phyloP scores from a whole-genome alignment of 2,329 filamentous ascomycete species.

The Ceratocystis diversiconidia region DNA sequence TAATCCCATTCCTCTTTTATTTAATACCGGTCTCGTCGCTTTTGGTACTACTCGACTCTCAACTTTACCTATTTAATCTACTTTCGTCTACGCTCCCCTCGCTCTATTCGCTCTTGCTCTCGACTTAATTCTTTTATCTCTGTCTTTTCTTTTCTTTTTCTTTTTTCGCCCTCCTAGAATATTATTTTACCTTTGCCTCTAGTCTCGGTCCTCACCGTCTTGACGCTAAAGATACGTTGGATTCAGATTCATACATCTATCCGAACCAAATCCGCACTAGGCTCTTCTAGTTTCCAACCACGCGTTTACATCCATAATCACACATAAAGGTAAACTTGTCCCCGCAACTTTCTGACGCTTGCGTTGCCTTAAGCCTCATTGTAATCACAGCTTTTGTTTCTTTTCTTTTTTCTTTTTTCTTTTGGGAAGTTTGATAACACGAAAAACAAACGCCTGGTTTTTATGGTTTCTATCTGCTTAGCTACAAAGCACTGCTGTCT shows the following conservation, averaged over 20 bases:
- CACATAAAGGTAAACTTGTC: not conserved
- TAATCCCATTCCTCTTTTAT: not conserved
- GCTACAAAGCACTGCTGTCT: not conserved
- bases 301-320: slow-evolving; percentile 3
- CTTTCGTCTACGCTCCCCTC: not conserved
- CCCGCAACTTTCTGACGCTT: not conserved
- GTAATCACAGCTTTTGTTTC: not conserved
- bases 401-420: not conserved
- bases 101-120: not conserved
- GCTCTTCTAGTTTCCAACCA: not conserved
- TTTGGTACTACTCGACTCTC: not conserved
- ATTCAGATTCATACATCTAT: not conserved
- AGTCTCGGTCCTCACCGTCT: slow-evolving; percentile 2
- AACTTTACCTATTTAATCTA: not conserved
- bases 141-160: not conserved
- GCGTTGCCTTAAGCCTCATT: not conserved
- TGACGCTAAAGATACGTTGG: slow-evolving; percentile 4
- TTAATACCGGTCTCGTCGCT: not conserved
- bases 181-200: not conserved
- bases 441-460: not conserved
- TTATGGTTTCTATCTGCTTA: too few species aligned
- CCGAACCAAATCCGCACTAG: not conserved
- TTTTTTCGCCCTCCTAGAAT: not conserved
- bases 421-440: not conserved
- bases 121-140: not conserved